phyloP scores from a whole-genome alignment of 257 asterid species.

The Handroanthus guayacan region DNA sequence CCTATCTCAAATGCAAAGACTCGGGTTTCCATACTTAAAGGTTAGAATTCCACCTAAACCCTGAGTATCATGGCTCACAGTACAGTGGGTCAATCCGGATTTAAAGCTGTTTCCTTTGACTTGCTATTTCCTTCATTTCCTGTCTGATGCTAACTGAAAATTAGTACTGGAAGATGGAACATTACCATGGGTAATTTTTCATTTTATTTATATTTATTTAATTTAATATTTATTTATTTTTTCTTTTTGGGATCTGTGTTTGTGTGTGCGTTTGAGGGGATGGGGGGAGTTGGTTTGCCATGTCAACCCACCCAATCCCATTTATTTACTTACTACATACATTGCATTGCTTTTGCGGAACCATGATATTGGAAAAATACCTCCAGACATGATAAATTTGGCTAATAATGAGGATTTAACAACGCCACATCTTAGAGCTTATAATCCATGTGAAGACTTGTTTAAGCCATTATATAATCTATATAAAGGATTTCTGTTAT shows the following conservation, averaged over 20 bases:
- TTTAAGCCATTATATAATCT: neutral
- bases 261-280: no score
- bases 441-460: constrained; percentile 3
- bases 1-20: constrained; percentile 97
- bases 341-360: constrained; percentile 7
- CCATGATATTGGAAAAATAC: neutral
- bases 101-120: constrained; percentile 10
- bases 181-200: constrained; percentile 3
- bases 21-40: constrained; percentile 88
- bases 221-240: no score
- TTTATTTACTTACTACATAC: neutral
- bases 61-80: constrained; percentile 21
- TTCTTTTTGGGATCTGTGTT: no score
- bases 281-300: no score
- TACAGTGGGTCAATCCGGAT: neutral
- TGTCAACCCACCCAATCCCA: no score
- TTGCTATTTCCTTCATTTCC: constrained; percentile 15
- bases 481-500: neutral
- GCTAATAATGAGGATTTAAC: constrained; percentile 18
- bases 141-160: constrained; percentile 15
- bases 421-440: neutral
- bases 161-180: constrained; percentile 14
- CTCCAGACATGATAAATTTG: constrained; percentile 24
- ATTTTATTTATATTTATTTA: neutral
- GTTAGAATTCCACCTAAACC: constrained; percentile 46